Conservation (phyloP, 2,329 filamentous ascomycete genomes). For the Microsporum ferrugineum region DNA sequence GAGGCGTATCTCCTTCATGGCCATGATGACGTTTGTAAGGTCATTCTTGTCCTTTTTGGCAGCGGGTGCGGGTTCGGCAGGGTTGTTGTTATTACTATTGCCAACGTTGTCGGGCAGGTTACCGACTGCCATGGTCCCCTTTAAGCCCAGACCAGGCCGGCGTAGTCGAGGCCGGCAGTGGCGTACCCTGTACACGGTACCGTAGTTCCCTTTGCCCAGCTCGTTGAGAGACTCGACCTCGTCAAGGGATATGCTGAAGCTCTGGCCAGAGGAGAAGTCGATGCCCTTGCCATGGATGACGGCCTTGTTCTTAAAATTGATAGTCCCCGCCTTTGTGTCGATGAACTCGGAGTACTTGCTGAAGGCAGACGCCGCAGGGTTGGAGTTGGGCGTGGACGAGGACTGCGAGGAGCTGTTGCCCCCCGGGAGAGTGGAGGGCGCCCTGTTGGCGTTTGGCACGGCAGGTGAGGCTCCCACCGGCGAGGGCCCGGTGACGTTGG, state of each 20-base stretch:
- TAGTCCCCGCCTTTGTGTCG: constrained; percentile 78
- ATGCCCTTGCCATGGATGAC: constrained; percentile 81
- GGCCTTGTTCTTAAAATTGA: constrained; percentile 89
- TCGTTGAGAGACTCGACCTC: constrained; percentile 90
- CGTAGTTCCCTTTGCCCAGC: constrained; percentile 94
- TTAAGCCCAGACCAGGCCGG: constrained; percentile 48
- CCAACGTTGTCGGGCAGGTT: background rate
- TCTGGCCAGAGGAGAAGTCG: constrained; percentile 79
- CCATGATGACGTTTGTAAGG: constrained; percentile 66
- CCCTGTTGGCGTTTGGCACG: background rate
- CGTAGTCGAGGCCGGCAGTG: constrained; percentile 62
- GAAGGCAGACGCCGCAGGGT: constrained; percentile 39
- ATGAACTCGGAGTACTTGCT: constrained; percentile 70
- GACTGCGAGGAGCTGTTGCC: constrained; percentile 10
- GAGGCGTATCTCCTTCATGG: constrained; percentile 96
- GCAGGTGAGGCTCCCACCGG: constrained; percentile 7
- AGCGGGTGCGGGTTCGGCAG: background rate
- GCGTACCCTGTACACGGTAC: constrained; percentile 91
- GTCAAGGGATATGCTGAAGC: constrained; percentile 87
- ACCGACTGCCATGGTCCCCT: constrained; percentile 35
- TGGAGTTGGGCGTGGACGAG: constrained; percentile 1
- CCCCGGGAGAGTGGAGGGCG: background rate
- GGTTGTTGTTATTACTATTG: background rate
- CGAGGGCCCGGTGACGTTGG: constrained; percentile 34
- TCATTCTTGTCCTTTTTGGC: constrained; percentile 17